phyloP scores from a whole-genome alignment of 2,329 filamentous ascomycete species.

The Colletotrichum abscissum region DNA sequence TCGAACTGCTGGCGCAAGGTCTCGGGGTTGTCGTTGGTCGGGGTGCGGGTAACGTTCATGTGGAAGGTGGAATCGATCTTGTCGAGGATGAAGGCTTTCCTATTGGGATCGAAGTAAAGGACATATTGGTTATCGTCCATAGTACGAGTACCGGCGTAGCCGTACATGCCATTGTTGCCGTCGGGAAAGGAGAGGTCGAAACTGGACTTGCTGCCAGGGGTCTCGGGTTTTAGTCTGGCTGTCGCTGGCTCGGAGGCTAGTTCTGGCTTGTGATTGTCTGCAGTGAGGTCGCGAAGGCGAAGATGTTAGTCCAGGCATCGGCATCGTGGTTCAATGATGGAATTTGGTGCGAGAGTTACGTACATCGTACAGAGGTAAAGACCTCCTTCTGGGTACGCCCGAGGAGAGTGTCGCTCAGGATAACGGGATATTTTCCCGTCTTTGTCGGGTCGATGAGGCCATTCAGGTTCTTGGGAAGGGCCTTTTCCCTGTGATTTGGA shows the following conservation, averaged over 20 bases:
- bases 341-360: conserved; percentile 37
- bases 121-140: conserved; percentile 69
- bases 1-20: conserved; percentile 74
- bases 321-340: neutral
- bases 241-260: conserved; percentile 60
- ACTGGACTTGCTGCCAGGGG: conserved; percentile 60
- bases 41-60: conserved; percentile 84
- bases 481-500: conserved; percentile 37
- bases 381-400: conserved; percentile 67
- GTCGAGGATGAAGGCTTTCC: conserved; percentile 84
- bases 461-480: conserved; percentile 36
- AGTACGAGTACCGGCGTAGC: conserved; percentile 69
- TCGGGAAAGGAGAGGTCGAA: conserved; percentile 68
- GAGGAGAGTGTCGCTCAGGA: conserved; percentile 71
- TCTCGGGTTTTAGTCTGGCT: conserved; percentile 63
- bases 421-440: conserved; percentile 70
- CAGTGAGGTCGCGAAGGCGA: neutral
- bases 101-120: conserved; percentile 80
- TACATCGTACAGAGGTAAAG: conserved; percentile 72
- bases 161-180: conserved; percentile 63
- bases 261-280: conserved; percentile 73
- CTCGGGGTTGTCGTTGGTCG: conserved; percentile 71
- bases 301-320: neutral
- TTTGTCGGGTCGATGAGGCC: conserved; percentile 69
- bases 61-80: conserved; percentile 84